These are phyloP conservation scores for Cyberlindnera meyerae DNA, from an alignment of 805 yeast genomes.

Conservation along the genomic window DNA sequence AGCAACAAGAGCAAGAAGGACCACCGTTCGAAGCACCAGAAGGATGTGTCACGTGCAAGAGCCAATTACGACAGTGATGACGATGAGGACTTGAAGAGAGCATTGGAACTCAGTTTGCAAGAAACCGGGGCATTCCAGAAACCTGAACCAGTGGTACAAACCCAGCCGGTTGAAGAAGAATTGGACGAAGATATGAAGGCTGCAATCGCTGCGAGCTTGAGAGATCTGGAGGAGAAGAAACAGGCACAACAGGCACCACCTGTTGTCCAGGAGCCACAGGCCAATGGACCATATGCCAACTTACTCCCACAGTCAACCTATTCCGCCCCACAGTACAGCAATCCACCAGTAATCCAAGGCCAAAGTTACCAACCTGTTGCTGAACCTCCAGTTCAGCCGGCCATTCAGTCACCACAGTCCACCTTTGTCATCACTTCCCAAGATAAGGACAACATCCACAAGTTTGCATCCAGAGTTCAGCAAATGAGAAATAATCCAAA, in stretches of 20 bases:
- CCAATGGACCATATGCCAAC: constrained; percentile 16
- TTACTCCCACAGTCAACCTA: constrained; percentile 17
- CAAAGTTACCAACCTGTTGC: constrained; percentile 12
- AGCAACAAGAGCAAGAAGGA: constrained; percentile 20
- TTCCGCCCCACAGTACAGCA: constrained; percentile 1
- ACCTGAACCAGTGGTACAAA: constrained; percentile 17
- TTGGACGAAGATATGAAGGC: constrained; percentile 88
- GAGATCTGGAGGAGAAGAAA: constrained; percentile 49
- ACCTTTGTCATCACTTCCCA: constrained; percentile 32
- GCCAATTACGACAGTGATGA: constrained; percentile 41
- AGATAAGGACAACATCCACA: constrained; percentile 66
- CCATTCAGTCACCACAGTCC: constrained; percentile 11
- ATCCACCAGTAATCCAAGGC: background rate
- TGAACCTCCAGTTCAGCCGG: constrained; percentile 6
- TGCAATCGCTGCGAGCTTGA: constrained; percentile 88
- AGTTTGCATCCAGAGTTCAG: constrained; percentile 65
- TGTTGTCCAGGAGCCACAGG: constrained; percentile 10
- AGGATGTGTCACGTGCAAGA: constrained; percentile 25
- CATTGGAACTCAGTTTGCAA: constrained; percentile 71
- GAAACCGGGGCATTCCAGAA: constrained; percentile 37
- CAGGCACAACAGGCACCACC: constrained; percentile 22
- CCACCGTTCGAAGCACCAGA: constrained; percentile 17
- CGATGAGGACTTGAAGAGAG: constrained; percentile 71
- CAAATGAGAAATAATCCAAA: constrained; percentile 23
- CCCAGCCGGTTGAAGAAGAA: constrained; percentile 36